Percentiles rank a stretch among this genome's conserved stretches.
Evolutionary conservation across 805 yeast species (phyloP).

Genomic region (Ogataea dorogensis): DNA sequence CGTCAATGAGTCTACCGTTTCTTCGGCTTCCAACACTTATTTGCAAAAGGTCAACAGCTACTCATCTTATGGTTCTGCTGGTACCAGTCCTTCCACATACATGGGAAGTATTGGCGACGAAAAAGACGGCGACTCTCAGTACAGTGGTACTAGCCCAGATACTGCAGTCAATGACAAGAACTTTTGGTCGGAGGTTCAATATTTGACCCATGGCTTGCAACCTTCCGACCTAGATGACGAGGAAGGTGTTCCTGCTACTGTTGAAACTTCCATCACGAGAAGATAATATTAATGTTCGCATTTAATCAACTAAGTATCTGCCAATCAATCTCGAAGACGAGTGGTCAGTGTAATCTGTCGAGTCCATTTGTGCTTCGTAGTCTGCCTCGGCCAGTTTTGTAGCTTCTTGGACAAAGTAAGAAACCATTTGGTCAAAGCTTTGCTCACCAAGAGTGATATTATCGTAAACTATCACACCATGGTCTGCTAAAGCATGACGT

Average conservation of each 20-base stretch:
- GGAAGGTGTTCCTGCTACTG: slow-evolving; percentile 17
- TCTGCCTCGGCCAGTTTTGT: not conserved
- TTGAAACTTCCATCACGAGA: slow-evolving; percentile 17
- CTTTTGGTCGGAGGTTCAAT: slow-evolving; percentile 34
- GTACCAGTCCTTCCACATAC: slow-evolving; percentile 13
- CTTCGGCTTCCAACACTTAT: slow-evolving; percentile 34
- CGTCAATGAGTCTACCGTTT: slow-evolving; percentile 46
- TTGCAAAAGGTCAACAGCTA: slow-evolving; percentile 19
- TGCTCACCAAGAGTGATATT: slow-evolving; percentile 14
- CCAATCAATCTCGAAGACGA: slow-evolving; percentile 1
- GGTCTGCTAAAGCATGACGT: slow-evolving; percentile 34
- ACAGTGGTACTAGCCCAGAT: slow-evolving; percentile 17
- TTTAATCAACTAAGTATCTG: not conserved
- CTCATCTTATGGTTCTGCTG: slow-evolving; percentile 17
- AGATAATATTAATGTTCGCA: slow-evolving; percentile 1
- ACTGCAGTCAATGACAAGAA: slow-evolving; percentile 21
- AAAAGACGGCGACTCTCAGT: slow-evolving; percentile 18
- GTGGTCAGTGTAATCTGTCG: not conserved
- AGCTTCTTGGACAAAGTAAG: not conserved
- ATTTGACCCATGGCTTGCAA: slow-evolving; percentile 30
- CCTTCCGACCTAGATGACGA: slow-evolving; percentile 23
- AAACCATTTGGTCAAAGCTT: slow-evolving; percentile 1
- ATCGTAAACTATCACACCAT: slow-evolving; percentile 33
- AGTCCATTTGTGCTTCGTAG: not conserved
- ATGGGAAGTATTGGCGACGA: slow-evolving; percentile 11